Conservation (phyloP, 768 basidiomycete genomes). For the Agaricus subrufescens region DNA sequence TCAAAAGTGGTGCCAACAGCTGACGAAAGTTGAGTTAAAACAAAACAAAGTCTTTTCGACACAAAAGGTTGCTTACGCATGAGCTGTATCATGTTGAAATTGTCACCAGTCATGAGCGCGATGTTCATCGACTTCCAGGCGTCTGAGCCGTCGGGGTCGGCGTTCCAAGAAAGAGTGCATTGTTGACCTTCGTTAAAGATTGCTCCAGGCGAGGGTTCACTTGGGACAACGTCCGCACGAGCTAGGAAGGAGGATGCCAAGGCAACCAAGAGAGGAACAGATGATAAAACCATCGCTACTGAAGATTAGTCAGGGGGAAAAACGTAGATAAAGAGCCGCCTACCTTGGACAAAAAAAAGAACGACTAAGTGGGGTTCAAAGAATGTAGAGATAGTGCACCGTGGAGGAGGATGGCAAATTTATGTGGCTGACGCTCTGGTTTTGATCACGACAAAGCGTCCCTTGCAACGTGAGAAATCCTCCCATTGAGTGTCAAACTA, state of each 20-base stretch:
- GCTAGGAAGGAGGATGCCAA: conserved; percentile 32
- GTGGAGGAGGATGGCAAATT: background rate
- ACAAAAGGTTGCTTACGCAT: conserved; percentile 43
- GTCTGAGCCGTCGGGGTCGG: conserved; percentile 45
- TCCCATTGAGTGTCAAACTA: background rate
- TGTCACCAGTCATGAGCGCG: conserved; percentile 77
- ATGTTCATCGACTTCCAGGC: conserved; percentile 71
- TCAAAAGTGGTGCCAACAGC: conserved; percentile 61
- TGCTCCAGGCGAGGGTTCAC: conserved; percentile 53
- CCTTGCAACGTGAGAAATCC: background rate
- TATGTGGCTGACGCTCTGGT: background rate
- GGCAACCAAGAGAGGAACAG: conserved; percentile 31
- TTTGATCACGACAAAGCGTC: background rate
- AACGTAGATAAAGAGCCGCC: conserved; percentile 17
- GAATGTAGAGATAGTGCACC: background rate
- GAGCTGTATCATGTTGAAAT: conserved; percentile 62
- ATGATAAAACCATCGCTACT: conserved; percentile 12
- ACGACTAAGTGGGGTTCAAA: conserved; percentile 12
- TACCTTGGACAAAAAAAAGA: background rate
- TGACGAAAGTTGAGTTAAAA: conserved; percentile 21
- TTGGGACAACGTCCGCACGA: conserved; percentile 57
- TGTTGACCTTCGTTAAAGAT: conserved; percentile 50
- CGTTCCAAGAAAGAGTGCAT: conserved; percentile 57
- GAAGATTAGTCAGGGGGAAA: background rate
- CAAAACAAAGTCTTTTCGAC: background rate